phyloP scores from a whole-genome alignment of 2,329 filamentous ascomycete genomes.

The Lizonia empirigonia region DNA sequence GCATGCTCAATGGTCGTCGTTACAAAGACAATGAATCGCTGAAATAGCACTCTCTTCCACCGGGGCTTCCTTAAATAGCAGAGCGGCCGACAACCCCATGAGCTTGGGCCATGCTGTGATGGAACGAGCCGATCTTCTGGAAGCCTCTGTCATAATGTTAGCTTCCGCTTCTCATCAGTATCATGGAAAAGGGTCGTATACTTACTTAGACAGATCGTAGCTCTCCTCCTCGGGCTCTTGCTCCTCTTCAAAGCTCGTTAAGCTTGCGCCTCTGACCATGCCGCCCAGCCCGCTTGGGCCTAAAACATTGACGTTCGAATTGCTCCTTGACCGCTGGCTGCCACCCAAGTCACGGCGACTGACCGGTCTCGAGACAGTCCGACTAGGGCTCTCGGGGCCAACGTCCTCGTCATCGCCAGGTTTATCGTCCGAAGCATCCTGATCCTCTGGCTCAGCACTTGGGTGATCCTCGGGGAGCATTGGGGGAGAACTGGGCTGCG shows the following conservation, averaged over 20 bases:
- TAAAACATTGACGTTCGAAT: constrained; percentile 36
- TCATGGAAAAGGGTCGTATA: no score
- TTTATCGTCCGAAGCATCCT: constrained; percentile 37
- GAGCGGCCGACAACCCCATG: constrained; percentile 35
- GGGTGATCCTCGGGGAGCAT: constrained; percentile 34
- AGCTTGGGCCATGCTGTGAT: constrained; percentile 44
- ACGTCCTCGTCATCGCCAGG: constrained; percentile 43
- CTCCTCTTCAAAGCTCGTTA: constrained; percentile 47
- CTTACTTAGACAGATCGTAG: constrained; percentile 58
- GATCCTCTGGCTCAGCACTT: constrained; percentile 37
- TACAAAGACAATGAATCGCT: neutral
- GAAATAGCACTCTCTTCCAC: neutral
- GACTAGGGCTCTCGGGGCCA: constrained; percentile 43
- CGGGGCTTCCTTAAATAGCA: constrained; percentile 2
- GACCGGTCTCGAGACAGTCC: constrained; percentile 43
- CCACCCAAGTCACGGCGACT: constrained; percentile 38
- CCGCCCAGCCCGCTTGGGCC: constrained; percentile 33
- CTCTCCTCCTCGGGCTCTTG: constrained; percentile 53
- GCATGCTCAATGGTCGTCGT: no score
- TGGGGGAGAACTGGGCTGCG: constrained; percentile 44
- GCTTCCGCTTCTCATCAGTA: no score
- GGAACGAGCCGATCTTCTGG: constrained; percentile 56
- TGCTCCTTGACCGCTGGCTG: constrained; percentile 37
- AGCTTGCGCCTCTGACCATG: constrained; percentile 45
- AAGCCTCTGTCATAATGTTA: constrained; percentile 50